phyloP scores from a whole-genome alignment of 495 filamentous ascomycete genomes.

The Aspergillus nanangensis region DNA sequence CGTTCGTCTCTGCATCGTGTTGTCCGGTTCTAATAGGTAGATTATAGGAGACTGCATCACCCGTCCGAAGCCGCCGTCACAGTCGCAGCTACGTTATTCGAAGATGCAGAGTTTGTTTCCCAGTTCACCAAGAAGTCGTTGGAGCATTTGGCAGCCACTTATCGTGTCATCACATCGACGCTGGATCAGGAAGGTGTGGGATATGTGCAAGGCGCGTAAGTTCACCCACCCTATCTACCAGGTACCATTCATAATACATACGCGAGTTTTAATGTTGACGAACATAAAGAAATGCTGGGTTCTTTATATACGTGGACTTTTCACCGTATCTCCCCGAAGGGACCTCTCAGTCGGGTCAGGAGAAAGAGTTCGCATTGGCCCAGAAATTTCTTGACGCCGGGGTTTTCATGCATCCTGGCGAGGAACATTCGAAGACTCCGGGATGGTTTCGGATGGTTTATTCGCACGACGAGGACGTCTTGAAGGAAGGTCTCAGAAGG shows the following conservation, averaged over 20 bases:
- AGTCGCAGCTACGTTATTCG: slow-evolving; percentile 34
- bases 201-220: slow-evolving; percentile 28
- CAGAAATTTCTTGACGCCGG: slow-evolving; percentile 35
- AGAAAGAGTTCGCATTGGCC: slow-evolving; percentile 30
- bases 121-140: slow-evolving; percentile 23
- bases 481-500: slow-evolving; percentile 33
- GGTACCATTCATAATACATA: too few species aligned
- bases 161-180: slow-evolving; percentile 18
- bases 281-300: slow-evolving; percentile 39
- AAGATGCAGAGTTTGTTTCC: slow-evolving; percentile 28
- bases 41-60: slow-evolving; percentile 33
- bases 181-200: slow-evolving; percentile 27
- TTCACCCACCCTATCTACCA: neutral
- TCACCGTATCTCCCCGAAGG: slow-evolving; percentile 22
- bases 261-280: too few species aligned
- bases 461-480: slow-evolving; percentile 23
- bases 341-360: neutral
- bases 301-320: slow-evolving; percentile 50
- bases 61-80: slow-evolving; percentile 27
- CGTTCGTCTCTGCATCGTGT: too few species aligned
- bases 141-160: slow-evolving; percentile 20
- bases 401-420: slow-evolving; percentile 40
- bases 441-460: slow-evolving; percentile 49
- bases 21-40: too few species aligned
- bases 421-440: slow-evolving; percentile 32